phyloP scores from a whole-genome alignment of 441 rosid genomes.

The Populus hybrid region DNA sequence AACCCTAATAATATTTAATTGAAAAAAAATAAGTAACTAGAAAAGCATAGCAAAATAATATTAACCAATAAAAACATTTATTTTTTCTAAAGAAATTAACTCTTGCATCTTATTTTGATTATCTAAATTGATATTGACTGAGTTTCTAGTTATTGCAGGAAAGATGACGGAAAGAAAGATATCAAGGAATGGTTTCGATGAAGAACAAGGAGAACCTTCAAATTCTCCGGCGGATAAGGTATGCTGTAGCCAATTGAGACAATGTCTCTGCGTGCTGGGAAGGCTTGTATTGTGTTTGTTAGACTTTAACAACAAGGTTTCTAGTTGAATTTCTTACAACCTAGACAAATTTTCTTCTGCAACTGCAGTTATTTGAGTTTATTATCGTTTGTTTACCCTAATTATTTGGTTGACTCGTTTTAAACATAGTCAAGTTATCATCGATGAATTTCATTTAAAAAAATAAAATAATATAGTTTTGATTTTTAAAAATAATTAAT shows the following conservation, averaged over 20 bases:
- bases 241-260: not conserved
- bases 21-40: no score
- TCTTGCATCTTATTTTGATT: not conserved
- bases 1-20: no score
- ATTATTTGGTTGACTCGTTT: no score
- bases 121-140: constrained; percentile 2
- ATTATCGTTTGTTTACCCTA: not conserved
- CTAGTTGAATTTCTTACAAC: not conserved
- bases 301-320: not conserved
- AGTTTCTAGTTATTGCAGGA: constrained; percentile 23
- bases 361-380: not conserved
- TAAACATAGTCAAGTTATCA: not conserved
- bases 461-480: no score
- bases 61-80: no score
- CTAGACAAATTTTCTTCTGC: not conserved
- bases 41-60: no score
- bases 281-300: not conserved
- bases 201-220: constrained; percentile 21
- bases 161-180: constrained; percentile 33
- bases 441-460: no score
- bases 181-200: constrained; percentile 30
- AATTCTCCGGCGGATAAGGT: constrained; percentile 35
- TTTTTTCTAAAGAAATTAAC: no score
- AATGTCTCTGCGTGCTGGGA: not conserved
- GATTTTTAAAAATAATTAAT: no score